Evolutionary conservation across 2,329 filamentous ascomycete genomes (phyloP), one percentile per base, ranked within the genome.

Genomic region (Cephalotrichum gorgonifer): DNA sequence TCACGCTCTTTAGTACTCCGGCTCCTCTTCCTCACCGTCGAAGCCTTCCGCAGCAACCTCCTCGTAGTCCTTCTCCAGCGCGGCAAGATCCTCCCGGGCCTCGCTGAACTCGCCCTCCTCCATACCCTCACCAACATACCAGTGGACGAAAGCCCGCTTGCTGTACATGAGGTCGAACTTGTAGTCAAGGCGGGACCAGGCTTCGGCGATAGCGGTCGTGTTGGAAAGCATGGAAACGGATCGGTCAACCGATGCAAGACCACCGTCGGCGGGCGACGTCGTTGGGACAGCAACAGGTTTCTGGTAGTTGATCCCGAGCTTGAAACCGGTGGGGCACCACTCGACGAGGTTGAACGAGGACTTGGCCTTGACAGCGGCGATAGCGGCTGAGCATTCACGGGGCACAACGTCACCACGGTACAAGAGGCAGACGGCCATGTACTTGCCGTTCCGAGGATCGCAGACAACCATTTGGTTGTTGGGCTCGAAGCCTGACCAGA

Each of bases 91-190:
- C 72, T 93, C 87, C 58, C 87, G 83, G 53, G 87, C 87, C 69
- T 93, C 87, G 54, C 83, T 86, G 73, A 93, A 93, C 68, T 93
- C 87, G 60, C 87, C 87, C 67, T 93, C 87, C 73, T 93, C 87
- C 87, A 93, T 93, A 71, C 87, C 87, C 72, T 93, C 87, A 56
- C 87, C 87, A 48, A 93, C 87, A 57, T 86, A 86, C 83, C 83
- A 86, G 70, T 86, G 82, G 43, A 86, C 82, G 59, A 86, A 86
- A 52, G 83, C 82, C 56, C 83, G 81, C 77, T 86, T 86, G 70
- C 76, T 82, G 75, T 86, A 85, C 83, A 86, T 86, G 59, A 86
- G 81, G 59, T 86, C 82, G 67, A 86, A 86, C 72, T 86, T 86
- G 75, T 83, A 73, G 68, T 85, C 81, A 44, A 86, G 75, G 54